Conservation (phyloP, 2,329 filamentous ascomycete species). For the Knoxdaviesia capensis region DNA sequence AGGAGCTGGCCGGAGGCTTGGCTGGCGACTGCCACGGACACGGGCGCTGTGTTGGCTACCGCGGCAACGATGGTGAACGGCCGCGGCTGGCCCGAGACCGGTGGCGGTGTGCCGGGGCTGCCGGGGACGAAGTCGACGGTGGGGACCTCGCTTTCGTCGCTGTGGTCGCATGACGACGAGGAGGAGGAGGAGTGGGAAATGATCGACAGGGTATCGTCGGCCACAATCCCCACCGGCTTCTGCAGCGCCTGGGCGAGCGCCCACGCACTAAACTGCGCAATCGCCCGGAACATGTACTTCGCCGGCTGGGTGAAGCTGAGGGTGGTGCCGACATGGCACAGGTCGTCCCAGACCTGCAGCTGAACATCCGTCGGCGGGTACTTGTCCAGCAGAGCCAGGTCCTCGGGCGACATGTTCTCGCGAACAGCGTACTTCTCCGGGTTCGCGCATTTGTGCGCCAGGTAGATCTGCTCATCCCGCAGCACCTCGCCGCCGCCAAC, state of each 20-base stretch:
- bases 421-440: conserved; percentile 54
- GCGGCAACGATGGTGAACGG: too few species aligned
- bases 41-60: too few species aligned
- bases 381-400: conserved; percentile 35
- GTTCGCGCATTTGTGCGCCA: conserved; percentile 86
- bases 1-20: background rate
- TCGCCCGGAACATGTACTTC: conserved; percentile 84
- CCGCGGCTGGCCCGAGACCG: too few species aligned
- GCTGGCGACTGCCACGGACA: background rate
- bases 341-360: conserved; percentile 85
- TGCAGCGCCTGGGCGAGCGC: conserved; percentile 67
- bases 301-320: conserved; percentile 92
- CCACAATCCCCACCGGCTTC: conserved; percentile 57
- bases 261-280: conserved; percentile 90
- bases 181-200: conserved; percentile 43
- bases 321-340: conserved; percentile 82
- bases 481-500: conserved; percentile 77
- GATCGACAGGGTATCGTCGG: conserved; percentile 58
- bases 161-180: conserved; percentile 10
- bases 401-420: conserved; percentile 39
- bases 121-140: too few species aligned
- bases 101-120: too few species aligned
- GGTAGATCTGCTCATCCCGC: conserved; percentile 82
- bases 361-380: conserved; percentile 81
- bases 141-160: background rate